Evolutionary conservation across 352 stramenopile species (phyloP).

Genomic region (Pythium graminicola): DNA sequence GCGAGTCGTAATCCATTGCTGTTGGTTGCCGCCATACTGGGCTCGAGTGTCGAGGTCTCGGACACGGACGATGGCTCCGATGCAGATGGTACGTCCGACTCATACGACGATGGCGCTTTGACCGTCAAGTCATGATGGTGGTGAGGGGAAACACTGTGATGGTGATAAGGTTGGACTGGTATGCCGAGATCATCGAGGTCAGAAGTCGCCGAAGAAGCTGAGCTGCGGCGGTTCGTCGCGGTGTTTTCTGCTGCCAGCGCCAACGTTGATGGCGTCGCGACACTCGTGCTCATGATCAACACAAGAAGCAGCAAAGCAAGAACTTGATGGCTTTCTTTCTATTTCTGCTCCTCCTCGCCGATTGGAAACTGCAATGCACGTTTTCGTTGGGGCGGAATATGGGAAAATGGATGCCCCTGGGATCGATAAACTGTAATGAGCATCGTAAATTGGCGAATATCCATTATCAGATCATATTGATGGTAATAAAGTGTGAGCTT

Average conservation of each 20-base stretch:
- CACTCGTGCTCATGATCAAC: constrained; percentile 9
- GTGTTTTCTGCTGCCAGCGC: constrained; percentile 14
- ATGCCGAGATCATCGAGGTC: constrained; percentile 25
- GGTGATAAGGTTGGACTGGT: constrained; percentile 20
- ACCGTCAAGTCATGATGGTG: constrained; percentile 2
- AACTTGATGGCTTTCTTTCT: neutral
- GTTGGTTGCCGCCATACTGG: neutral
- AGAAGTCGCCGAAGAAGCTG: constrained; percentile 21
- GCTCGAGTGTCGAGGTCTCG: constrained; percentile 9
- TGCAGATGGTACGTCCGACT: neutral
- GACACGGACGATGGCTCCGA: constrained; percentile 6
- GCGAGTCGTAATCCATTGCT: constrained; percentile 1
- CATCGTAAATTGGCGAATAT: too few relatives aligned
- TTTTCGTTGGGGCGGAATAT: too few relatives aligned
- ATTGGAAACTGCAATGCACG: neutral
- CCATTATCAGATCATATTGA: too few relatives aligned
- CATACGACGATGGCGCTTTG: constrained; percentile 13
- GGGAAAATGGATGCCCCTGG: neutral
- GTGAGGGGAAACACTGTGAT: too few relatives aligned
- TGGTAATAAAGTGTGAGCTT: too few relatives aligned
- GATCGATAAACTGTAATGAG: too few relatives aligned
- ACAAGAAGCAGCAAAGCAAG: too few relatives aligned
- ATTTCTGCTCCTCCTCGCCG: neutral
- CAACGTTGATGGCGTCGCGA: neutral
- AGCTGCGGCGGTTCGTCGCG: constrained; percentile 18